Evolutionary conservation across 768 basidiomycete species (phyloP).

Genomic region (Lentinula boryana): DNA sequence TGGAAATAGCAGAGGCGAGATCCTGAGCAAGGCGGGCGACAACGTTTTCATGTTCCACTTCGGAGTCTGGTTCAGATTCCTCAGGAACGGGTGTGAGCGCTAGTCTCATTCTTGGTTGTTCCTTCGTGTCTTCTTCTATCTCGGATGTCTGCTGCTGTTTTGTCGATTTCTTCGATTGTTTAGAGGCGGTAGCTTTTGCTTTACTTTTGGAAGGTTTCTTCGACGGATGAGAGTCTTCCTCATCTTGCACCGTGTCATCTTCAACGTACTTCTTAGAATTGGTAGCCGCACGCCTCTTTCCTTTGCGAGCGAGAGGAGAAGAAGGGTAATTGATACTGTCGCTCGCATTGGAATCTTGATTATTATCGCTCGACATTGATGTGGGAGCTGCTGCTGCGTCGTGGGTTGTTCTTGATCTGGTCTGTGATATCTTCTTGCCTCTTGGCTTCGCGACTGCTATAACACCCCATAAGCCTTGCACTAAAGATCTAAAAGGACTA

Average conservation of each 20-base stretch:
- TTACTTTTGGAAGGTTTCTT: not conserved
- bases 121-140: too few relatives aligned
- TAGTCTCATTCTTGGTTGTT: slow-evolving; percentile 13
- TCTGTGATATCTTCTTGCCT: not conserved
- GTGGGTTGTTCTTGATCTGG: not conserved
- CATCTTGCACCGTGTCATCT: not conserved
- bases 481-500: not conserved
- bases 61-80: slow-evolving; percentile 17
- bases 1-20: slow-evolving; percentile 20
- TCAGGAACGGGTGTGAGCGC: slow-evolving; percentile 20
- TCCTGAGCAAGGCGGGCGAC: slow-evolving; percentile 30
- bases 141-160: not conserved
- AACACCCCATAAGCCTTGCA: not conserved
- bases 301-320: not conserved
- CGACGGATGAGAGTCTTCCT: not conserved
- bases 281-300: not conserved
- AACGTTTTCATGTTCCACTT: not conserved
- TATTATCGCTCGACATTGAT: not conserved
- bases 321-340: not conserved
- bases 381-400: not conserved
- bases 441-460: not conserved
- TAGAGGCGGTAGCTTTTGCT: not conserved
- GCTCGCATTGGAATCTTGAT: not conserved
- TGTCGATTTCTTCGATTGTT: not conserved
- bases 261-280: not conserved